Evolutionary conservation across 129 eudicot genomes (phyloP).

Genomic region (Artemisia tridentata): DNA sequence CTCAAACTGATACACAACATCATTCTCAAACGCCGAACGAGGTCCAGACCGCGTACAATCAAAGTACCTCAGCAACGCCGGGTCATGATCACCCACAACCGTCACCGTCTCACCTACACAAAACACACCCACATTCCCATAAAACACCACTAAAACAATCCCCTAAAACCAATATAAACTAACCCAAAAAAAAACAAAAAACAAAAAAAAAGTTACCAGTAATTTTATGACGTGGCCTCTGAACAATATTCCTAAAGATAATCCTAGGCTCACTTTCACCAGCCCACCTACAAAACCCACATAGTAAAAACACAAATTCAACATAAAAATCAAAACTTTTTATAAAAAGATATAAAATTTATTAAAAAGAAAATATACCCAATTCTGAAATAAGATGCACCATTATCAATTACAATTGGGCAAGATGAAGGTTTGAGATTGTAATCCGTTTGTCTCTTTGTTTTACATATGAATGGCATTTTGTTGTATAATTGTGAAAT

Average conservation of each 20-base stretch:
- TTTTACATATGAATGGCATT: slow-evolving; percentile 80
- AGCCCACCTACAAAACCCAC: slow-evolving; percentile 76
- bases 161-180: background rate
- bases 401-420: slow-evolving; percentile 94
- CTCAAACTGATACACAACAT: slow-evolving; percentile 93
- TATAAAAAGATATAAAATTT: background rate
- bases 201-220: slow-evolving; percentile 48
- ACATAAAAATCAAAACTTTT: slow-evolving; percentile 1
- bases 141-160: background rate
- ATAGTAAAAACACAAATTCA: background rate
- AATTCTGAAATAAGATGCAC: slow-evolving; percentile 92
- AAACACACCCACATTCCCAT: slow-evolving; percentile 6
- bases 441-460: slow-evolving; percentile 81
- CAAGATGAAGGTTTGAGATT: slow-evolving; percentile 50
- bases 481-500: background rate
- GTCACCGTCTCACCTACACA: slow-evolving; percentile 86
- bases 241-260: slow-evolving; percentile 89
- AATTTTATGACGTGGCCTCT: slow-evolving; percentile 88
- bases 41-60: slow-evolving; percentile 97
- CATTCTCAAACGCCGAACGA: slow-evolving; percentile 87
- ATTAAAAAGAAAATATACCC: slow-evolving; percentile 48
- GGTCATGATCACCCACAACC: slow-evolving; percentile 90
- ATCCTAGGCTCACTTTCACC: slow-evolving; percentile 93
- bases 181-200: background rate
- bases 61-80: slow-evolving; percentile 74